These are phyloP conservation scores for Yamadazyma tumulicola DNA, from an alignment of 805 yeast species.

Conservation along the genomic window DNA sequence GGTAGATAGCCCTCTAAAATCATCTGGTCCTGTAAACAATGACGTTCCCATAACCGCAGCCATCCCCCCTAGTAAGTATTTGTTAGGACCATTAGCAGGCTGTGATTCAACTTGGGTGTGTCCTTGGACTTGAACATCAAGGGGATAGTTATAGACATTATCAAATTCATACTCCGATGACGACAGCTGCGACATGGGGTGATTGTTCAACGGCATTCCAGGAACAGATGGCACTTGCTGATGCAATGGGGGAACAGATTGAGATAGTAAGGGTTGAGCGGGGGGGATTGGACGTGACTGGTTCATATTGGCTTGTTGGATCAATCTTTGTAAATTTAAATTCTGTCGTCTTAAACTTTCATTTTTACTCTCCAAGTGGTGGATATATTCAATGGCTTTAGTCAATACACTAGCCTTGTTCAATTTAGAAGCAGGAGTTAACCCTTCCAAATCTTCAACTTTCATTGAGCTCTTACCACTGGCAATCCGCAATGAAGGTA, in stretches of 20 bases:
- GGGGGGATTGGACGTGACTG: too few species aligned
- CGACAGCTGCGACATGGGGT: constrained; percentile 5
- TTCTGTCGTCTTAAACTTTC: constrained; percentile 48
- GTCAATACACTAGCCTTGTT: constrained; percentile 75
- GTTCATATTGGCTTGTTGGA: constrained; percentile 28
- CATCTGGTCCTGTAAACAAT: constrained; percentile 39
- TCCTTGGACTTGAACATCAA: constrained; percentile 1
- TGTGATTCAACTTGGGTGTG: background rate
- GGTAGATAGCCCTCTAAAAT: constrained; percentile 45
- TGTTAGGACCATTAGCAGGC: constrained; percentile 26
- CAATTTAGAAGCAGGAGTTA: constrained; percentile 70
- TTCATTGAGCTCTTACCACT: constrained; percentile 40
- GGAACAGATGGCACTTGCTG: constrained; percentile 6
- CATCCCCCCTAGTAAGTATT: constrained; percentile 59
- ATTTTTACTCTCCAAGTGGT: constrained; percentile 65
- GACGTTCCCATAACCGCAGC: constrained; percentile 64
- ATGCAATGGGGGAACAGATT: constrained; percentile 6
- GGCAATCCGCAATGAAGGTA: constrained; percentile 70
- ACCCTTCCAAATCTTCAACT: constrained; percentile 58
- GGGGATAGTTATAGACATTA: constrained; percentile 3
- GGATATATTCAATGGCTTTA: constrained; percentile 75
- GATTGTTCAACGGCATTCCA: constrained; percentile 13
- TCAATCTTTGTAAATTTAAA: constrained; percentile 32
- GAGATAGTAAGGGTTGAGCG: constrained; percentile 8
- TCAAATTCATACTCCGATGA: constrained; percentile 1